Evolutionary conservation across 495 filamentous ascomycete species (phyloP).

Genomic region (Podospora pseudopauciseta): DNA sequence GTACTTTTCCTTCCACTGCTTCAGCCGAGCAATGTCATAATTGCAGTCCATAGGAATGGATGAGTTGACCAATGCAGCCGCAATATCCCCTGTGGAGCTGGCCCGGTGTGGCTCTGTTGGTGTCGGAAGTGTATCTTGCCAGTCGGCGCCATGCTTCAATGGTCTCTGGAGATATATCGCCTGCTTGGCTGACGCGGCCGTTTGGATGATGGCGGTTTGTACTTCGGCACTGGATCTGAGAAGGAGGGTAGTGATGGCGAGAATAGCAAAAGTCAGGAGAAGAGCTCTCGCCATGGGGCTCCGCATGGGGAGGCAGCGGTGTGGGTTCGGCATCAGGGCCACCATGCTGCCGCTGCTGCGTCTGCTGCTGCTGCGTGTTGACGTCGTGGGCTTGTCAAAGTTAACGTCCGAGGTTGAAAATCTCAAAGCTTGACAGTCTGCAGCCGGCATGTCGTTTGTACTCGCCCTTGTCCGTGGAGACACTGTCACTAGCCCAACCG

Average conservation of each 20-base stretch:
- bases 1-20: conserved; percentile 41
- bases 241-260: conserved; percentile 34
- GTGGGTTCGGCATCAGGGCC: conserved; percentile 33
- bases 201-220: conserved; percentile 34
- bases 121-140: background rate
- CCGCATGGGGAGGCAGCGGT: conserved; percentile 43
- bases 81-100: conserved; percentile 14
- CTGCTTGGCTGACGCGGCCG: conserved; percentile 36
- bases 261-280: conserved; percentile 34
- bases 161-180: conserved; percentile 33
- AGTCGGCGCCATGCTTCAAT: conserved; percentile 14
- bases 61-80: conserved; percentile 14
- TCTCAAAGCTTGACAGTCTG: background rate
- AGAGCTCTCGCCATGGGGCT: conserved; percentile 43
- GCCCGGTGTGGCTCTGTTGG: conserved; percentile 12
- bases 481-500: background rate
- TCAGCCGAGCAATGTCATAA: conserved; percentile 43
- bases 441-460: background rate
- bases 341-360: conserved; percentile 31
- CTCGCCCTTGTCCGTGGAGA: background rate
- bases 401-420: background rate
- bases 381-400: background rate
- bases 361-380: background rate
- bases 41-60: conserved; percentile 40
- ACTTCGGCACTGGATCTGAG: conserved; percentile 42